Evolutionary conservation across 345 rosid species (phyloP).

Genomic region (Salix koriyanagi): DNA sequence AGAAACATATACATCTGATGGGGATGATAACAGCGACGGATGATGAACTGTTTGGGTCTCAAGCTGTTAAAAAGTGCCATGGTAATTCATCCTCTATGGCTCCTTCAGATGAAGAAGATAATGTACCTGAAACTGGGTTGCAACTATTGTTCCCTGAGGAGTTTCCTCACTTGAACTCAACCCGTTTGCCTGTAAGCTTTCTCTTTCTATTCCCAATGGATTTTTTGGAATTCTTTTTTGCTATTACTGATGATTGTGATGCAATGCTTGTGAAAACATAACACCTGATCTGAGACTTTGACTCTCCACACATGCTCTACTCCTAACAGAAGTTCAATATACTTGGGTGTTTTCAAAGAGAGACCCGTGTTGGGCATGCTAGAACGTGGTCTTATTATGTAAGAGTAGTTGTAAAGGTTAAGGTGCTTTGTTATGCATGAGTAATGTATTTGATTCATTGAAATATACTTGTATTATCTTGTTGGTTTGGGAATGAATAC

Average conservation of each 20-base stretch:
- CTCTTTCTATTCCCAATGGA: not conserved
- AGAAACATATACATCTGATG: conserved; percentile 21
- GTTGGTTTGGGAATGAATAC: too few species aligned
- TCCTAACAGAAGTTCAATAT: too few species aligned
- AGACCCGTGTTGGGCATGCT: too few species aligned
- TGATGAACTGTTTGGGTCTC: conserved; percentile 9
- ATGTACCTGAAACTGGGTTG: conserved; percentile 32
- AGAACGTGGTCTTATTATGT: too few species aligned
- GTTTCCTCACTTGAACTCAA: conserved; percentile 2
- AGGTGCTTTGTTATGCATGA: too few species aligned
- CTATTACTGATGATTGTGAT: not conserved
- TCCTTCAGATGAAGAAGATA: conserved; percentile 36
- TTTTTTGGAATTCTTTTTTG: not conserved
- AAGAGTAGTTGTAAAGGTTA: too few species aligned
- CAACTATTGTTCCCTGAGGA: conserved; percentile 35
- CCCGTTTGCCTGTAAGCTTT: conserved; percentile 38
- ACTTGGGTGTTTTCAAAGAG: too few species aligned
- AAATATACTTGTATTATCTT: too few species aligned
- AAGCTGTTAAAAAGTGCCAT: conserved; percentile 21
- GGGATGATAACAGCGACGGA: conserved; percentile 34
- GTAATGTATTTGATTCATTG: too few species aligned
- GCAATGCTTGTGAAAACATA: too few species aligned
- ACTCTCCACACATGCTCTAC: too few species aligned
- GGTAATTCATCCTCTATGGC: conserved; percentile 18
- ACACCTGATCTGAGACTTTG: too few species aligned